phyloP scores from a whole-genome alignment of 2,329 filamentous ascomycete species.

The Chaetomiaceae sp. region DNA sequence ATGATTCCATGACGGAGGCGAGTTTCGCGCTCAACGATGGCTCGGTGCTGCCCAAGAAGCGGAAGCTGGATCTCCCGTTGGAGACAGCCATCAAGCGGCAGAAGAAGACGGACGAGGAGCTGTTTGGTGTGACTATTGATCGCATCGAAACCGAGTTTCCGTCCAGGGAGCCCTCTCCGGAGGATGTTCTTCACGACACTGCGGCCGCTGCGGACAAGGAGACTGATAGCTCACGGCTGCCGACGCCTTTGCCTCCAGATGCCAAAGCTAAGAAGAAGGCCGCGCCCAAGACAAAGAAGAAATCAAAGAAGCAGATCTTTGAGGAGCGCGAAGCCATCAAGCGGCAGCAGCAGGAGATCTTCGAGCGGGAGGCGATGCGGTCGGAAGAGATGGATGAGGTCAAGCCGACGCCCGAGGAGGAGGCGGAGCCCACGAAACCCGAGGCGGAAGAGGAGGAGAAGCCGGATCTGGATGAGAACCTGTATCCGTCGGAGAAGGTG shows the following conservation, averaged over 20 bases:
- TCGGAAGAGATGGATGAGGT: conserved; percentile 32
- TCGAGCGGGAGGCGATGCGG: conserved; percentile 41
- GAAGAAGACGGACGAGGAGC: conserved; percentile 74
- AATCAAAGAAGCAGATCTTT: conserved; percentile 71
- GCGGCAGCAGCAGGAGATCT: conserved; percentile 48
- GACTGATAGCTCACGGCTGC: conserved; percentile 41
- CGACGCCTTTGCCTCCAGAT: conserved; percentile 41
- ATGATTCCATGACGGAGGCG: conserved; percentile 67
- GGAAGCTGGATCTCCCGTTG: conserved; percentile 67
- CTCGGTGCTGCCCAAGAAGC: conserved; percentile 54
- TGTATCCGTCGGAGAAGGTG: conserved; percentile 47
- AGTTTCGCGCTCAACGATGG: conserved; percentile 62
- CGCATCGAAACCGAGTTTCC: conserved; percentile 49
- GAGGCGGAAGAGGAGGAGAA: conserved; percentile 28
- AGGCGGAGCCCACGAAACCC: conserved; percentile 28
- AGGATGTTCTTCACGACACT: conserved; percentile 48
- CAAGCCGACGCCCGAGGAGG: conserved; percentile 35
- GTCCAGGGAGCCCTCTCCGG: conserved; percentile 43
- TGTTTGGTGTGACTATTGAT: conserved; percentile 62
- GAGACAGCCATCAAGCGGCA: conserved; percentile 70
- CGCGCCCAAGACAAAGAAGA: conserved; percentile 62
- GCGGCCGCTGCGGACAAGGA: conserved; percentile 46
- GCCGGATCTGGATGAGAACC: conserved; percentile 38
- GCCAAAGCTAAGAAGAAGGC: conserved; percentile 55
- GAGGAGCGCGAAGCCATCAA: conserved; percentile 63